Evolutionary conservation across 768 basidiomycete species (phyloP), one percentile per base, ranked within the genome.

Genomic region (Lactarius psammicola): DNA sequence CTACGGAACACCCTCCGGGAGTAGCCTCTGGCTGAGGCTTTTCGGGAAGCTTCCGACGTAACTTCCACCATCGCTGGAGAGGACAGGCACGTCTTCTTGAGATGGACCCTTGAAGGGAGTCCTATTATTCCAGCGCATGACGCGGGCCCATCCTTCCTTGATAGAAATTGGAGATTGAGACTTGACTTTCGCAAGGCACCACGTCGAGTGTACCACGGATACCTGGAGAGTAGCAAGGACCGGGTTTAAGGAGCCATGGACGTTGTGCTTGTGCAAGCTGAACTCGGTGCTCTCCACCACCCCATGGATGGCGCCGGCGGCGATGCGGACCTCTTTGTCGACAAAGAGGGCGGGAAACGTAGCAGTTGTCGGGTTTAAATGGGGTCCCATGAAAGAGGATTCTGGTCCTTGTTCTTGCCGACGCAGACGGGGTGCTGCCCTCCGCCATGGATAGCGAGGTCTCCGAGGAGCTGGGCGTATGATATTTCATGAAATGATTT

Each of bases 251-350:
- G 87, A 87, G 26, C 82, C 82, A n/a, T 76, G 76, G 66, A 79
- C 79, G 72, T 89, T 88, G 73, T 89, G 87, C 26, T 79, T 76
- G 71, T 89, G 87, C 26, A 89, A 55, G 46, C 80, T 81, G 66
- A 90, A 80, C 67, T 87, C 84, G 10, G 81, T 86, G 56, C 87
- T 88, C 65, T 82, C 81, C n/a, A 81, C 79, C 23, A 89, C 77
- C 1, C 88, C 88, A 65, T 88, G 86, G 5, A 85, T 81, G 0
- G 82, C 79, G 15, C 88, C 88, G 42, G 83, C 80, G 38, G 82
- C 81, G 36, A 89, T 74, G 65, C 81, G 81, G 54, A 87, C 69
- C 46, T 79, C 76, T 36, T 75, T 75, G 56, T 80, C 74, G 20
- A 78, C 71, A 59, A 64, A 67, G 17, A 63, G 11, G 42, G 82